Evolutionary conservation across 768 basidiomycete species (phyloP).

Genomic region (Clitopilus passeckerianus): DNA sequence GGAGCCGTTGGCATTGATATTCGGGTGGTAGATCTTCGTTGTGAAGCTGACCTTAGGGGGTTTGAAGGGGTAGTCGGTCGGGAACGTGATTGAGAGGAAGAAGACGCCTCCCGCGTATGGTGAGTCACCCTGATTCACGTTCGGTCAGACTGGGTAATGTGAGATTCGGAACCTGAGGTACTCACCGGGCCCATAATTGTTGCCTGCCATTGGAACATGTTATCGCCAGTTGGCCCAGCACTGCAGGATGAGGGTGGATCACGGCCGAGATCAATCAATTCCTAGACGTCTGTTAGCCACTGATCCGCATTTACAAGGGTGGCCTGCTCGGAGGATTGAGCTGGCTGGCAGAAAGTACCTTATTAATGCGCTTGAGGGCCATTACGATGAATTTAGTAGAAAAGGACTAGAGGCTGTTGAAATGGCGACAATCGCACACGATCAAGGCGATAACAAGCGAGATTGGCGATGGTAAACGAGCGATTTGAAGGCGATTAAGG

Average conservation of each 20-base stretch:
- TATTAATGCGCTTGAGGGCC: constrained; percentile 99
- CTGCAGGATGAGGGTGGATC: constrained; percentile 99
- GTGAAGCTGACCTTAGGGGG: constrained; percentile 99
- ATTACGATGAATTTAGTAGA: constrained; percentile 39
- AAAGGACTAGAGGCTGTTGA: constrained; percentile 20
- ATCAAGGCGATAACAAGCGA: constrained; percentile 28
- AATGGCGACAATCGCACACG: constrained; percentile 35
- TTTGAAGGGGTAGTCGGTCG: constrained; percentile 99
- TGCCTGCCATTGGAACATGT: constrained; percentile 99
- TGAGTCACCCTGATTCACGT: constrained; percentile 72
- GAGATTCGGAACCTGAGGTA: constrained; percentile 10
- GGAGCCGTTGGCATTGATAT: constrained; percentile 99
- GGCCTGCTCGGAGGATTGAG: constrained; percentile 1
- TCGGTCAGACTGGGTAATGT: constrained; percentile 19
- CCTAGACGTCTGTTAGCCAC: constrained; percentile 46
- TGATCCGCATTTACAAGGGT: constrained; percentile 5
- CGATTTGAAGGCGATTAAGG: constrained; percentile 29
- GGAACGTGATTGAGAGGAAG: constrained; percentile 93
- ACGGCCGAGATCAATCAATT: constrained; percentile 98
- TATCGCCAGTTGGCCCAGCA: constrained; percentile 95
- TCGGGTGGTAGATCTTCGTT: constrained; percentile 99
- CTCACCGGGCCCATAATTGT: constrained; percentile 99
- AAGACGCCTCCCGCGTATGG: constrained; percentile 99
- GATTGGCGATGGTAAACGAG: constrained; percentile 14
- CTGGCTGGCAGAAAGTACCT: constrained; percentile 44